Evolutionary conservation across 768 basidiomycete genomes (phyloP), one percentile per base, ranked within the genome.

Genomic region (Termitomyces sp.): DNA sequence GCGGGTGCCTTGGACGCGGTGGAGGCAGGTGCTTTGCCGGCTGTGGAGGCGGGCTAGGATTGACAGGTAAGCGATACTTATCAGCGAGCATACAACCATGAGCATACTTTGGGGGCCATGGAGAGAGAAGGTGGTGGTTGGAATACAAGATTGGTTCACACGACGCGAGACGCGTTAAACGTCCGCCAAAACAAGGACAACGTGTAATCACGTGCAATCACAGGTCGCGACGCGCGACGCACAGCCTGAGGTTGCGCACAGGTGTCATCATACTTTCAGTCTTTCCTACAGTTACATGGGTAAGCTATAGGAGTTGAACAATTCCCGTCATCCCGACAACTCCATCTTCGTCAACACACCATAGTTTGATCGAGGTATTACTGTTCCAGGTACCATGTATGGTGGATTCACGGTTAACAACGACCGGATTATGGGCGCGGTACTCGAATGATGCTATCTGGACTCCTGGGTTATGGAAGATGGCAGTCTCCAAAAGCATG

Each of bases 311-410:
- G 18, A 69, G 63, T 54, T 73, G 63, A 11, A 86, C 75, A 13
- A 59, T 76, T 7, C 85, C 89, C 24, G 81, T 83, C 91, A 92
- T 92, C 2, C 89, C 89, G 3, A 89, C 82, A 20, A 82, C 75
- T 9, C 83, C 86, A 42, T 80, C 76, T 45, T 81, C 78, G 58
- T 84, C 84, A 38, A 77, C 73, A 58, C 87, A 88, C 85, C 86
- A 88, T 64, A 91, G 63, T 16, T 78, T 73, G 24, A 81, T 70
- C 15, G 69, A 73, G 51, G 74, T 69, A 48, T 74, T 66, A 61
- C 79, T 72, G 57, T 73, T 61, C 75, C 81, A 79, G 16, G 75
- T 69, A 8, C 84, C 85, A 58, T 79, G 69, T 57, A 88, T 78
- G 1, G 77, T 81, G 28, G 80, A 72, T 52, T 75, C 68, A 20